Conservation (phyloP, 2,329 filamentous ascomycete genomes). For the Macrophomina tecta region DNA sequence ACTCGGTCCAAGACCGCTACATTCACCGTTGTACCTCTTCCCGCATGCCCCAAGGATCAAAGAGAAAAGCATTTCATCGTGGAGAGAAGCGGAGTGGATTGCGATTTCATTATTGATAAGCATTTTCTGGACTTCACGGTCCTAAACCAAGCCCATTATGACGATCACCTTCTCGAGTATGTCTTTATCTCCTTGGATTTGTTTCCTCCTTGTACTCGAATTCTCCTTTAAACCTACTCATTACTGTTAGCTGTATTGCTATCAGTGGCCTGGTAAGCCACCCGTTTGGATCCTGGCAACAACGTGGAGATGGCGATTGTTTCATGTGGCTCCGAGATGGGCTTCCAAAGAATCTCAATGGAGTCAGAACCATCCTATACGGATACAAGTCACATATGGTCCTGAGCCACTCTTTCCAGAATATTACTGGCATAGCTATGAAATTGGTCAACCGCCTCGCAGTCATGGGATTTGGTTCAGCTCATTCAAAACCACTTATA, state of each 20-base stretch:
- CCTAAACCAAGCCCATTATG: not conserved
- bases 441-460: not conserved
- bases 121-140: conserved; percentile 6
- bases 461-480: not conserved
- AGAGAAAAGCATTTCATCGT: not conserved
- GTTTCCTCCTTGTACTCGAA: accelerated
- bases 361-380: not conserved
- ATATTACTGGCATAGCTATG: not conserved
- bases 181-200: not conserved
- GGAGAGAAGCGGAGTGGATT: not conserved
- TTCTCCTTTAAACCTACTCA: not conserved
- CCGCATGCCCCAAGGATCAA: not conserved
- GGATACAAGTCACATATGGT: not conserved
- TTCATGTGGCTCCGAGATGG: conserved; percentile 15
- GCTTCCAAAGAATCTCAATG: not conserved
- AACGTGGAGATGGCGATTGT: not conserved
- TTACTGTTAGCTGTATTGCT: not conserved
- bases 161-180: not conserved
- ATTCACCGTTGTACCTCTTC: not conserved
- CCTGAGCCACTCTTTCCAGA: not conserved
- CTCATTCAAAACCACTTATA: not conserved
- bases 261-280: conserved; percentile 7
- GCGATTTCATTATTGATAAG: not conserved
- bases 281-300: not conserved
- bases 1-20: not conserved